These are phyloP conservation scores for Catharanthus roseus DNA, from an alignment of 257 asterid genomes.

Conservation along the genomic window DNA sequence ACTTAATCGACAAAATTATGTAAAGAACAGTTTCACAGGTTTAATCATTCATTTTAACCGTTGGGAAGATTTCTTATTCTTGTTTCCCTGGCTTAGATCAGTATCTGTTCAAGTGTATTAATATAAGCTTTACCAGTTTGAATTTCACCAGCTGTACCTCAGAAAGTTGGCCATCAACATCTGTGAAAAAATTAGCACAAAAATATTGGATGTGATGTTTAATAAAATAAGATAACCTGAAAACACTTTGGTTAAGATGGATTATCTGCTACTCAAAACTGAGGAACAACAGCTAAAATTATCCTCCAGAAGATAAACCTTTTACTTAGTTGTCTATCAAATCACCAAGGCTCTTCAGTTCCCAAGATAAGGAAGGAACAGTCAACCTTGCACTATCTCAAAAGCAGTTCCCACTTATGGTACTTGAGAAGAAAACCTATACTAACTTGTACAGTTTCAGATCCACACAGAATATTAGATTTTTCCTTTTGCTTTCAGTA, in stretches of 20 bases:
- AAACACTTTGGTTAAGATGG: neutral
- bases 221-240: neutral
- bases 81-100: neutral
- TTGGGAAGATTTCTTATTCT: neutral
- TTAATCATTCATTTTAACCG: neutral
- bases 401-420: slow-evolving; percentile 16
- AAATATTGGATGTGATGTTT: neutral
- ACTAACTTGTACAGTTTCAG: neutral
- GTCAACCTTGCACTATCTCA: slow-evolving; percentile 16
- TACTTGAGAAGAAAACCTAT: slow-evolving; percentile 4
- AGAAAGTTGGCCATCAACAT: neutral
- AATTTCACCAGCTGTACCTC: neutral
- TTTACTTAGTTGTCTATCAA: slow-evolving; percentile 4
- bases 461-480: neutral
- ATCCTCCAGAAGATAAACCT: slow-evolving; percentile 1
- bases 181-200: neutral
- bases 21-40: neutral
- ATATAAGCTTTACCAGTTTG: neutral
- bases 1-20: neutral
- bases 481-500: slow-evolving; percentile 4
- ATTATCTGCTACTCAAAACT: neutral
- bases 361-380: neutral
- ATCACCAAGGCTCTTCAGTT: neutral
- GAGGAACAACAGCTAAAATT: neutral
- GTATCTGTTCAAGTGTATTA: neutral